Conservation (phyloP, 345 rosid genomes). For the Draba incana region DNA sequence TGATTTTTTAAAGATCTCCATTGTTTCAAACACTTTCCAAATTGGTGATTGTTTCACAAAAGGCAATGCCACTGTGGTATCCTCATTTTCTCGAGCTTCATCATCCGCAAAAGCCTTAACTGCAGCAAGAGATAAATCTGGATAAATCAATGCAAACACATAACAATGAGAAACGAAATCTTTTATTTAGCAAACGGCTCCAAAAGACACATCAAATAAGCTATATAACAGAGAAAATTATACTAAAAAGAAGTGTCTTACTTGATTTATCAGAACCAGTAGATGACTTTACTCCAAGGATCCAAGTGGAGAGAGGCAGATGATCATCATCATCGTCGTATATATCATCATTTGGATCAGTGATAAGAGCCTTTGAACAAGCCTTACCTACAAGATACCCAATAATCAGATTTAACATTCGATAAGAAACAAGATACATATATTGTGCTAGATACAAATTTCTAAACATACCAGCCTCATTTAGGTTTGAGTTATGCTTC, state of each 20-base stretch:
- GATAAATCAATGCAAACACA: neutral
- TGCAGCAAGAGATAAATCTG: neutral
- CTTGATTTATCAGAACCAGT: neutral
- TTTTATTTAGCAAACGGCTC: neutral
- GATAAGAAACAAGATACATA: slow-evolving; percentile 8
- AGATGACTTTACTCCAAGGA: slow-evolving; percentile 38
- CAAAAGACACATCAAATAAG: neutral
- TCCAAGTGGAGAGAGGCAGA: slow-evolving; percentile 53
- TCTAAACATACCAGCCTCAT: slow-evolving; percentile 10
- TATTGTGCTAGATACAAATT: neutral
- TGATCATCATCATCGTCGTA: slow-evolving; percentile 7
- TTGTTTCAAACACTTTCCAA: slow-evolving; percentile 61
- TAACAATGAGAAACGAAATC: neutral
- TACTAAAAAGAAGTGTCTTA: slow-evolving; percentile 9
- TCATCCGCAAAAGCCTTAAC: neutral
- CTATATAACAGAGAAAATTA: neutral
- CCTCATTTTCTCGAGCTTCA: slow-evolving; percentile 29
- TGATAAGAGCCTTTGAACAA: neutral
- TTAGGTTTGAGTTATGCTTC: neutral
- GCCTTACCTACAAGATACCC: slow-evolving; percentile 17
- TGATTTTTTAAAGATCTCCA: slow-evolving; percentile 51
- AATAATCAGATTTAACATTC: neutral
- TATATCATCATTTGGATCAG: slow-evolving; percentile 1
- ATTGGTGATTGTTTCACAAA: slow-evolving; percentile 55
- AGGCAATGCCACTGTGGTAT: slow-evolving; percentile 36